These are phyloP conservation scores for Otatea glauca DNA, from an alignment of 176 grass and related monocot species.

Conservation along the genomic window DNA sequence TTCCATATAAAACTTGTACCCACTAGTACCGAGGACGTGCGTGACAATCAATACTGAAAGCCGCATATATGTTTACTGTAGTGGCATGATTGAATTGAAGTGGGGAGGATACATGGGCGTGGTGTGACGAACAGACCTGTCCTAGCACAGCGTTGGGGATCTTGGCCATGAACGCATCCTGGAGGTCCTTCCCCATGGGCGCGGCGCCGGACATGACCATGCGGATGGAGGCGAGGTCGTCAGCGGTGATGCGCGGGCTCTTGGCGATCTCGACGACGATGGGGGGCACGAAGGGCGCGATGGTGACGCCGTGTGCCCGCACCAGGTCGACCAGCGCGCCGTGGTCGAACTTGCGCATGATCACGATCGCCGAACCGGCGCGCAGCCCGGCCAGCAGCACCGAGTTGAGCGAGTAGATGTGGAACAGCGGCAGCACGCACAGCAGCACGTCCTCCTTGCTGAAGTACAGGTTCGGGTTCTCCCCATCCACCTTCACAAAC, in stretches of 20 bases:
- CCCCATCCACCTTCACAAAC: conserved; percentile 54
- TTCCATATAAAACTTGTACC: conserved; percentile 18
- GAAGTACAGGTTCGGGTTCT: conserved; percentile 87
- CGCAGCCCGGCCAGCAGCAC: conserved; percentile 81
- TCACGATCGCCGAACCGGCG: conserved; percentile 69
- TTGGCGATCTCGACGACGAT: conserved; percentile 96
- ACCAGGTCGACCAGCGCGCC: conserved; percentile 74
- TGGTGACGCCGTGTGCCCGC: conserved; percentile 63
- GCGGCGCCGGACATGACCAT: conserved; percentile 88
- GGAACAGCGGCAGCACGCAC: conserved; percentile 93
- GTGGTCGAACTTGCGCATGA: conserved; percentile 86
- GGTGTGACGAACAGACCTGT: conserved; percentile 50
- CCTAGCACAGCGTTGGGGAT: conserved; percentile 84
- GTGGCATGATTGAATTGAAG: background rate
- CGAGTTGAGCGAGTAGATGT: conserved; percentile 98
- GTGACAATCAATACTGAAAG: conserved; percentile 11
- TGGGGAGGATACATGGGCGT: background rate
- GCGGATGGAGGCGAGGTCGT: conserved; percentile 78
- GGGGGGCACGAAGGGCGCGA: conserved; percentile 85
- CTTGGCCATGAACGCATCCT: conserved; percentile 92
- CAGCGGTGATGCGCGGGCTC: conserved; percentile 60
- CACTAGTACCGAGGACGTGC: conserved; percentile 1
- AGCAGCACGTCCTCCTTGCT: conserved; percentile 64
- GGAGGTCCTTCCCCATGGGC: conserved; percentile 85
- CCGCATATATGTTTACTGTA: background rate